Conservation (phyloP, 257 asterid genomes). For the Solanum etuberosum region DNA sequence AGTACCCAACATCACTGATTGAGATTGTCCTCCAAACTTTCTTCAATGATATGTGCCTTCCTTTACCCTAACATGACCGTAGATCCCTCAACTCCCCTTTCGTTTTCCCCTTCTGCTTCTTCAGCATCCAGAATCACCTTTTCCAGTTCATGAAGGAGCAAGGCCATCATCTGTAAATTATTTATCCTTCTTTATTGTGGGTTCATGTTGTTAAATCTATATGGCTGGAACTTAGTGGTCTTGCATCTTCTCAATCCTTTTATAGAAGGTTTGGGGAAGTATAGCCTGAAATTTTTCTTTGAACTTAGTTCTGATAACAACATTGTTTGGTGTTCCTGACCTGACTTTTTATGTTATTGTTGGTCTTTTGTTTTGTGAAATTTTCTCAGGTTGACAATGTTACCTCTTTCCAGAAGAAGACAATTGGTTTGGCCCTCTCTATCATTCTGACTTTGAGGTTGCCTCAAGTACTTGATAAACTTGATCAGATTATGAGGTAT, state of each 20-base stretch:
- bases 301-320: neutral
- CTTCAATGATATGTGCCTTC: neutral
- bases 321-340: neutral
- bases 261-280: neutral
- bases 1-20: neutral
- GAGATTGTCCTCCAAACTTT: neutral
- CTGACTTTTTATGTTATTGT: neutral
- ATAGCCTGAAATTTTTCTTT: neutral
- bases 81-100: neutral
- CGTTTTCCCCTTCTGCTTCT: neutral
- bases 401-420: conserved; percentile 53
- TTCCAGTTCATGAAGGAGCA: neutral
- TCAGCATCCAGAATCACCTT: neutral
- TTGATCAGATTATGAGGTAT: conserved; percentile 90
- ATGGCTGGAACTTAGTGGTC: neutral
- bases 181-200: neutral
- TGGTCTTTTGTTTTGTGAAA: neutral
- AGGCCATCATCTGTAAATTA: neutral
- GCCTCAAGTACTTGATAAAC: conserved; percentile 90
- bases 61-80: neutral
- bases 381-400: conserved; percentile 71
- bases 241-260: neutral
- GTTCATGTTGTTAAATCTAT: neutral
- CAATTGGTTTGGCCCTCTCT: conserved; percentile 76
- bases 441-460: conserved; percentile 67